A percentile compares a stretch with the other conserved stretches of the same genome.
Evolutionary conservation across 2,329 filamentous ascomycete genomes (phyloP).

Genomic region (Parasarocladium wereldwijsianum): DNA sequence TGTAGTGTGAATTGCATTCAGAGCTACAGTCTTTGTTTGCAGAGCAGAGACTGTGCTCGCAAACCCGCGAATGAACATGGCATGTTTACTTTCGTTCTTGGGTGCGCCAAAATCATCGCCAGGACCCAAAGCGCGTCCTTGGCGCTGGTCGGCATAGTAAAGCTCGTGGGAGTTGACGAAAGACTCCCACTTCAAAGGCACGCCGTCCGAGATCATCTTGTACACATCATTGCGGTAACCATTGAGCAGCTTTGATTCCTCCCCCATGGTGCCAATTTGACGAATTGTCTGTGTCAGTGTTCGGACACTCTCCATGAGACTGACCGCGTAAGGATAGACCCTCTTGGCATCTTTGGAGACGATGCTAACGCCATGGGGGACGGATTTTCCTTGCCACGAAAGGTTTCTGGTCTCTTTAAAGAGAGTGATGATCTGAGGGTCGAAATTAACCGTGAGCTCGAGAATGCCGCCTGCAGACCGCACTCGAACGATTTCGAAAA

Average conservation of each 20-base stretch:
- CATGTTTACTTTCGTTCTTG: slow-evolving; percentile 75
- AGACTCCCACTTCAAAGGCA: slow-evolving; percentile 90
- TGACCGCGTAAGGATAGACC: slow-evolving; percentile 95
- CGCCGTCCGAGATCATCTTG: slow-evolving; percentile 65
- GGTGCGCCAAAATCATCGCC: slow-evolving; percentile 26
- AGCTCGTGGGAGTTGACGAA: slow-evolving; percentile 96
- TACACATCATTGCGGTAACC: slow-evolving; percentile 90
- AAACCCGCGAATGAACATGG: slow-evolving; percentile 92
- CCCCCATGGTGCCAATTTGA: slow-evolving; percentile 70
- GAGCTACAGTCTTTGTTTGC: slow-evolving; percentile 70
- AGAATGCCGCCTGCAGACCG: slow-evolving; percentile 80
- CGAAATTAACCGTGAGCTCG: slow-evolving; percentile 89
- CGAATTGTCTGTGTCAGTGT: slow-evolving; percentile 81
- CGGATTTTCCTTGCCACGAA: slow-evolving; percentile 84
- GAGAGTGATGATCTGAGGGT: slow-evolving; percentile 88
- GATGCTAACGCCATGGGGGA: slow-evolving; percentile 87
- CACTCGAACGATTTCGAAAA: slow-evolving; percentile 82
- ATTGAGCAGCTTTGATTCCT: slow-evolving; percentile 74
- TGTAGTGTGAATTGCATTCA: slow-evolving; percentile 66
- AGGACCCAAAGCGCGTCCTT: slow-evolving; percentile 28
- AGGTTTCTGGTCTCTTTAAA: slow-evolving; percentile 98
- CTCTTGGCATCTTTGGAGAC: slow-evolving; percentile 98
- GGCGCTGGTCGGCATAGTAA: slow-evolving; percentile 39
- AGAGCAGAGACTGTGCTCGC: slow-evolving; percentile 74
- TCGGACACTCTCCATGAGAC: slow-evolving; percentile 95